phyloP scores from a whole-genome alignment of 2,329 filamentous ascomycete species.

The Clarireedia sp. region DNA sequence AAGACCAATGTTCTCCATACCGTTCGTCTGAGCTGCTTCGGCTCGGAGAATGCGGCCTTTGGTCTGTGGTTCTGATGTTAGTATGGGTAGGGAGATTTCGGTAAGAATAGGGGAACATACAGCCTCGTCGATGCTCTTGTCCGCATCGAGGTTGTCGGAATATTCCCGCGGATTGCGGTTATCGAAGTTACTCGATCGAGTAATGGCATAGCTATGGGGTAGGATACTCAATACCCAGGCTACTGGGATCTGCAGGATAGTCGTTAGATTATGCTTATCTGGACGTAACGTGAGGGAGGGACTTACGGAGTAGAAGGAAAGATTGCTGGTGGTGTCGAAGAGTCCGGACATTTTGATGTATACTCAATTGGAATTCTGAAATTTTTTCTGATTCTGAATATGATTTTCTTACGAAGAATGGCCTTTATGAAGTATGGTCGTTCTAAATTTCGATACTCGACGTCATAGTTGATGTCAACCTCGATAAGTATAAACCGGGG shows the following conservation, averaged over 20 bases:
- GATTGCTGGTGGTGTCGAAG: not conserved
- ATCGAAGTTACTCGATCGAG: not conserved
- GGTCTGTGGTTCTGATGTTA: constrained; percentile 13
- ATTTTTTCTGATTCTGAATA: not conserved
- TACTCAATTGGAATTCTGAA: not conserved
- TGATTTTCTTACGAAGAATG: not conserved
- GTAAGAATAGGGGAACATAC: not conserved
- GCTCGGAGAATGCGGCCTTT: constrained; percentile 30
- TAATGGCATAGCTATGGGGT: not conserved
- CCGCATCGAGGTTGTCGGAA: not conserved
- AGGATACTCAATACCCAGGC: not conserved
- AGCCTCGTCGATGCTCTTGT: not conserved
- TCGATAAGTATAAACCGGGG: too few species aligned
- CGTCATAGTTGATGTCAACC: not conserved
- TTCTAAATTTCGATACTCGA: not conserved
- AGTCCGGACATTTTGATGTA: not conserved
- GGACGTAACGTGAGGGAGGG: too few species aligned
- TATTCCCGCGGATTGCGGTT: not conserved
- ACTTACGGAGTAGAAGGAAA: constrained; percentile 2
- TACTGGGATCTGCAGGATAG: not conserved
- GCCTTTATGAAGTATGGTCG: not conserved
- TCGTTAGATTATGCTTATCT: not conserved
- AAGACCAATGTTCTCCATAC: constrained; percentile 34
- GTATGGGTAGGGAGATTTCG: not conserved
- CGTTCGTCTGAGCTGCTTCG: constrained; percentile 32